These are phyloP conservation scores for Penicillium sp. DNA, from an alignment of 2,329 filamentous ascomycete genomes.

Conservation along the genomic window DNA sequence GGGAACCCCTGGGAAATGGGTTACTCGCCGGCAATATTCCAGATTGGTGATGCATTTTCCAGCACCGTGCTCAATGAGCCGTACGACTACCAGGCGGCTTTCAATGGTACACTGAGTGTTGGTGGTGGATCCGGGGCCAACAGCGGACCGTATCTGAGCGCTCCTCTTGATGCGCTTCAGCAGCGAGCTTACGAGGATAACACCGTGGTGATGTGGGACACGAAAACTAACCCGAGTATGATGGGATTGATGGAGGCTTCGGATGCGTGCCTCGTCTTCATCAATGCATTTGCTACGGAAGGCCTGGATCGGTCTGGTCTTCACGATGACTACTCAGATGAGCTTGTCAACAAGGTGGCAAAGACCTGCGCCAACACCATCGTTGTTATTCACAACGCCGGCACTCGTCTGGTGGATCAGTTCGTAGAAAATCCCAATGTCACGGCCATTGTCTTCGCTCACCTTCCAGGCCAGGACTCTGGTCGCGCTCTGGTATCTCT, in stretches of 20 bases:
- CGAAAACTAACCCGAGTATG: slow-evolving; percentile 41
- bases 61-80: slow-evolving; percentile 25
- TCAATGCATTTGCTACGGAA: slow-evolving; percentile 23
- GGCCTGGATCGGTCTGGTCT: slow-evolving; percentile 15
- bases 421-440: slow-evolving; percentile 60
- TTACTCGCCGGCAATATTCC: slow-evolving; percentile 8
- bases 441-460: slow-evolving; percentile 70
- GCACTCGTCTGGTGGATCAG: slow-evolving; percentile 71
- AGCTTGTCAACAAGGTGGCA: slow-evolving; percentile 66
- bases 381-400: slow-evolving; percentile 83
- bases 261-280: slow-evolving; percentile 25
- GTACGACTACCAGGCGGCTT: slow-evolving; percentile 27
- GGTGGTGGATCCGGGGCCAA: slow-evolving; percentile 53
- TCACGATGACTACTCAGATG: slow-evolving; percentile 22
- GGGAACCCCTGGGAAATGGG: slow-evolving; percentile 11
- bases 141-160: slow-evolving; percentile 48
- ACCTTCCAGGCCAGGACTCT: slow-evolving; percentile 69
- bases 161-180: slow-evolving; percentile 57
- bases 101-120: slow-evolving; percentile 49
- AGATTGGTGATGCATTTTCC: slow-evolving; percentile 15
- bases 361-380: slow-evolving; percentile 78
- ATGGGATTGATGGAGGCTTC: slow-evolving; percentile 13
- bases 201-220: slow-evolving; percentile 60
- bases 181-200: slow-evolving; percentile 54
- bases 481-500: slow-evolving; percentile 71